Conservation (phyloP, 2,329 filamentous ascomycete genomes). For the Colletotrichum gloeosporioides region DNA sequence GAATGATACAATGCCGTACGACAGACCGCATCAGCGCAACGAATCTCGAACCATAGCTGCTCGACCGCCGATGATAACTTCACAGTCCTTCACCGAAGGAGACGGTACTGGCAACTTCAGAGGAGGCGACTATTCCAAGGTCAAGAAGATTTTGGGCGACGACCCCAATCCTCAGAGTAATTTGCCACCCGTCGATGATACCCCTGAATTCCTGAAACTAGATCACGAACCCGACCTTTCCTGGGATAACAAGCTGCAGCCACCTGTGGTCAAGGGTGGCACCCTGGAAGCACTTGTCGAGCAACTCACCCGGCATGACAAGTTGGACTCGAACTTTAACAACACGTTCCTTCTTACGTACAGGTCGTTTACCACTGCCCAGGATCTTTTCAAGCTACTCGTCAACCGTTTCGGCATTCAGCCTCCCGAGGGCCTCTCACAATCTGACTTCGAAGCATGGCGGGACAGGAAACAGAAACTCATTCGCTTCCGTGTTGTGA, state of each 20-base stretch:
- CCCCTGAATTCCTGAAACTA: conserved; percentile 82
- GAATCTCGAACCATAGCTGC: conserved; percentile 54
- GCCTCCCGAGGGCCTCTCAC: conserved; percentile 80
- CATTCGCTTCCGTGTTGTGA: conserved; percentile 94
- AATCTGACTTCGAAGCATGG: conserved; percentile 84
- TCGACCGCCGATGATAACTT: conserved; percentile 54
- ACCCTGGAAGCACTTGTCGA: conserved; percentile 90
- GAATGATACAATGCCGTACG: conserved; percentile 62
- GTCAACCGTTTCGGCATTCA: conserved; percentile 93
- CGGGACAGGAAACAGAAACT: conserved; percentile 93
- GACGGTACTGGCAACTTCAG: conserved; percentile 59
- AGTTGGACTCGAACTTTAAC: conserved; percentile 93
- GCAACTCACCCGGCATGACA: conserved; percentile 94
- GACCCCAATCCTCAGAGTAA: conserved; percentile 58
- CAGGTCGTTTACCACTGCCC: conserved; percentile 88
- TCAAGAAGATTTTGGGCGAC: conserved; percentile 71
- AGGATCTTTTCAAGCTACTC: conserved; percentile 90
- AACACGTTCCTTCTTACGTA: conserved; percentile 98
- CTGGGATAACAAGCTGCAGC: conserved; percentile 82
- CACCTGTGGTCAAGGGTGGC: conserved; percentile 83
- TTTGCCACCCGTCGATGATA: conserved; percentile 70
- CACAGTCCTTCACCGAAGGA: conserved; percentile 71
- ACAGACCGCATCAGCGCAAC: conserved; percentile 58
- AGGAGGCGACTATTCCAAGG: conserved; percentile 67
- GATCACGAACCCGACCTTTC: conserved; percentile 90